Conservation (phyloP, 257 asterid genomes). For the Penstemon barbatus region DNA sequence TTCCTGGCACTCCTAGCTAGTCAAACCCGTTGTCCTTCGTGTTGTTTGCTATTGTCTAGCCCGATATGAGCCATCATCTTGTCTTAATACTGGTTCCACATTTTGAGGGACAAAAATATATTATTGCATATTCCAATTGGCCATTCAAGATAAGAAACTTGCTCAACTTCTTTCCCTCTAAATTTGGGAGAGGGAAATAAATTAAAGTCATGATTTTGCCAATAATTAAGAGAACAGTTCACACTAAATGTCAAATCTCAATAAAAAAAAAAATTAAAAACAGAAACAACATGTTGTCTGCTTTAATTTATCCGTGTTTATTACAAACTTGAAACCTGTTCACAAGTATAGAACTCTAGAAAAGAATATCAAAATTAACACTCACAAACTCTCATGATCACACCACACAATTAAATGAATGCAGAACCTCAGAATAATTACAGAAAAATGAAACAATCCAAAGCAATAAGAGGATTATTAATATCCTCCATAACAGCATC, state of each 20-base stretch:
- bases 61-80: too few species aligned
- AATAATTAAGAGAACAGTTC: not conserved
- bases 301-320: not conserved
- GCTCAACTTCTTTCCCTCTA: too few species aligned
- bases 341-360: slow-evolving; percentile 29
- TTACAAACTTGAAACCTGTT: slow-evolving; percentile 26
- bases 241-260: slow-evolving; percentile 14
- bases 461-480: slow-evolving; percentile 68
- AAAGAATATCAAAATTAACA: not conserved
- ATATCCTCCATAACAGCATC: slow-evolving; percentile 63
- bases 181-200: not conserved
- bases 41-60: too few species aligned
- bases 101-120: too few species aligned
- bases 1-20: too few species aligned
- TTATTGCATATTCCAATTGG: too few species aligned
- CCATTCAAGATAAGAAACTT: too few species aligned
- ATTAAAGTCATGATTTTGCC: not conserved
- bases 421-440: slow-evolving; percentile 22
- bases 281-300: slow-evolving; percentile 9
- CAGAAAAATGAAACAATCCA: slow-evolving; percentile 84
- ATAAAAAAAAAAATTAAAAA: not conserved
- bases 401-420: slow-evolving; percentile 29
- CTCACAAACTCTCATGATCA: slow-evolving; percentile 20
- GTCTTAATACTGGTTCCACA: too few species aligned
- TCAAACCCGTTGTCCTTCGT: too few species aligned